Conservation (phyloP, 176 grass and related monocot species). For the Oryza officinalis region DNA sequence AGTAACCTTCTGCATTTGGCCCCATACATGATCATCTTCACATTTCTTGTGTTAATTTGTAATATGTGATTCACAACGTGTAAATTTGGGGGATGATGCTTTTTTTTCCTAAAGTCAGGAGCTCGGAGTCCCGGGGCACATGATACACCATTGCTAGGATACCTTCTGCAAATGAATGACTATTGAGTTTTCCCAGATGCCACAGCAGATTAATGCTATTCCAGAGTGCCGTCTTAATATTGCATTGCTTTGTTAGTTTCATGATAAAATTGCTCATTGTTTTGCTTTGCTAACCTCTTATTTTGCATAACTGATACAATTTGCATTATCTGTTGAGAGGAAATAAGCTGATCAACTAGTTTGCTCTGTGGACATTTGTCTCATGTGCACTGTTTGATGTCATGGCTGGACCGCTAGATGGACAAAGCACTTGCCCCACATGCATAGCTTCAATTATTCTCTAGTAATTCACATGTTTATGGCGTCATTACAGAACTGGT, state of each 20-base stretch:
- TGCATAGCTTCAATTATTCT: slow-evolving; percentile 66
- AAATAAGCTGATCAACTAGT: slow-evolving; percentile 72
- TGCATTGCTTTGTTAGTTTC: not conserved
- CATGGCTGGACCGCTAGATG: slow-evolving; percentile 58
- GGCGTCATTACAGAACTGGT: slow-evolving; percentile 27
- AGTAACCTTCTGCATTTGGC: slow-evolving; percentile 79
- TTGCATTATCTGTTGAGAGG: slow-evolving; percentile 88
- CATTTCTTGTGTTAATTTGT: not conserved
- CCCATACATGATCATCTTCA: slow-evolving; percentile 12
- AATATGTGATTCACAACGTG: not conserved
- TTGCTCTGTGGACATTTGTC: slow-evolving; percentile 75
- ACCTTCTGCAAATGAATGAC: slow-evolving; percentile 81
- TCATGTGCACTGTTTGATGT: slow-evolving; percentile 69
- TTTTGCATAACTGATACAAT: slow-evolving; percentile 65
- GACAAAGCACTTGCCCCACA: slow-evolving; percentile 65
- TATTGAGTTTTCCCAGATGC: slow-evolving; percentile 61
- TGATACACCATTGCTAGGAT: slow-evolving; percentile 72
- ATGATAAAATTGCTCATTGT: not conserved
- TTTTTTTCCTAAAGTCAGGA: slow-evolving; percentile 50
- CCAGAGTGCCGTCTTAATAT: slow-evolving; percentile 35
- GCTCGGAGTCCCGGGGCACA: slow-evolving; percentile 67
- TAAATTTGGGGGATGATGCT: not conserved
- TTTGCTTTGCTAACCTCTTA: not conserved
- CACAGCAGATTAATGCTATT: slow-evolving; percentile 66
- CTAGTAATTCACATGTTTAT: slow-evolving; percentile 34